Conservation (phyloP, 345 rosid genomes). For the Geranium brycei region DNA sequence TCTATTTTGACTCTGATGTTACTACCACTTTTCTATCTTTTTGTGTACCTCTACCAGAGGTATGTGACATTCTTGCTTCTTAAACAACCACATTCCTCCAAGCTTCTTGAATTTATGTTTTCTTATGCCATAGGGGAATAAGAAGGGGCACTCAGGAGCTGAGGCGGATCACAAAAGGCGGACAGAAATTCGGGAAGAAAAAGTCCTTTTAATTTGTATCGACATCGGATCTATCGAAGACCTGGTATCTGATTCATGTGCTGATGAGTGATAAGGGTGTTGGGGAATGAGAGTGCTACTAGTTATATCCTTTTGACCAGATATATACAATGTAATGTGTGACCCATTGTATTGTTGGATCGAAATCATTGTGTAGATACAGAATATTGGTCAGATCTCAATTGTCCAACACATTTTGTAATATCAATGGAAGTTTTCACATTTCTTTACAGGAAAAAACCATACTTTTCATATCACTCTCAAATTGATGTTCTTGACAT, state of each 20-base stretch:
- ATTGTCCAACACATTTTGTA: not conserved
- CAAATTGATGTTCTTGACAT: too few species aligned
- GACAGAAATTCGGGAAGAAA: slow-evolving; percentile 23
- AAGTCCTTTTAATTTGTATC: slow-evolving; percentile 24
- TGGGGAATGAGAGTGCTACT: not conserved
- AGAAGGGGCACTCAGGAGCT: slow-evolving; percentile 45
- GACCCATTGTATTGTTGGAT: not conserved
- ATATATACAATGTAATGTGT: not conserved
- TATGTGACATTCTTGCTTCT: slow-evolving; percentile 12
- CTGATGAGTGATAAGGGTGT: not conserved
- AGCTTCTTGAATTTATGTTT: slow-evolving; percentile 3
- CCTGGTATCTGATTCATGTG: not conserved
- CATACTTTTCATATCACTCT: too few species aligned
- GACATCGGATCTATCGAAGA: not conserved
- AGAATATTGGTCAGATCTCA: not conserved
- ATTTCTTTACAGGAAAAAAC: not conserved
- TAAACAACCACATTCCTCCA: not conserved
- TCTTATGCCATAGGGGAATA: slow-evolving; percentile 38
- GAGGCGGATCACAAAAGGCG: slow-evolving; percentile 32
- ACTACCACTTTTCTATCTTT: slow-evolving; percentile 48
- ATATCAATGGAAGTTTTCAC: not conserved
- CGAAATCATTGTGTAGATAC: not conserved
- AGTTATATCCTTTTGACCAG: not conserved
- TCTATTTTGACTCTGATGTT: slow-evolving; percentile 39
- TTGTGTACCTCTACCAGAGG: slow-evolving; percentile 57